Conservation (phyloP, 2,329 filamentous ascomycete genomes). For the Cercospora brassicicola region DNA sequence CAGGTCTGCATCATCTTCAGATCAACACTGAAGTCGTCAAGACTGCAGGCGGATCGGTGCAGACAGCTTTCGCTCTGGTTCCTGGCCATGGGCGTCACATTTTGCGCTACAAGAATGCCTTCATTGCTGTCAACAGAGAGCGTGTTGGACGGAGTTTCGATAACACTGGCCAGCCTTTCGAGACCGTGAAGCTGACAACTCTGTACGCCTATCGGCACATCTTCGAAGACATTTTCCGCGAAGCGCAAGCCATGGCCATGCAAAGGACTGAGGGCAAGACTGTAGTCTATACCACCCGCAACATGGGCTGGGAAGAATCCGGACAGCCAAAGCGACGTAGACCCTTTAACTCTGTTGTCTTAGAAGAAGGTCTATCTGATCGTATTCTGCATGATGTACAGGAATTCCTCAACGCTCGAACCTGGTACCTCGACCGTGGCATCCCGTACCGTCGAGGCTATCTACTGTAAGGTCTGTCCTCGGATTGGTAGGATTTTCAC, state of each 20-base stretch:
- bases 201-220: conserved; percentile 85
- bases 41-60: conserved; percentile 65
- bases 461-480: conserved; percentile 57
- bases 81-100: conserved; percentile 89
- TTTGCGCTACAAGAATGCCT: conserved; percentile 80
- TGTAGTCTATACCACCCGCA: conserved; percentile 81
- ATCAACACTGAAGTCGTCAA: conserved; percentile 64
- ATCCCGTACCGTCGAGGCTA: conserved; percentile 91
- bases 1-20: conserved; percentile 63
- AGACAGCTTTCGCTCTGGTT: conserved; percentile 82
- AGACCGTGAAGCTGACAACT: conserved; percentile 88
- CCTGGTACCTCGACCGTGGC: conserved; percentile 92
- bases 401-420: conserved; percentile 74
- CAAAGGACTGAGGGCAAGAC: conserved; percentile 89
- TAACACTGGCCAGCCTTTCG: conserved; percentile 84
- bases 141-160: conserved; percentile 77
- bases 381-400: conserved; percentile 75
- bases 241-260: conserved; percentile 78
- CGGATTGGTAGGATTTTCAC: neutral
- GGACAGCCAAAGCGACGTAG: conserved; percentile 83
- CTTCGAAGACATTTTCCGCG: conserved; percentile 84
- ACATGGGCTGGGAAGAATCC: conserved; percentile 80
- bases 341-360: conserved; percentile 81
- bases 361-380: conserved; percentile 82
- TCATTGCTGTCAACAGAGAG: conserved; percentile 82